Conservation (phyloP, 805 yeast species). For the Nakazawaea ernobii region DNA sequence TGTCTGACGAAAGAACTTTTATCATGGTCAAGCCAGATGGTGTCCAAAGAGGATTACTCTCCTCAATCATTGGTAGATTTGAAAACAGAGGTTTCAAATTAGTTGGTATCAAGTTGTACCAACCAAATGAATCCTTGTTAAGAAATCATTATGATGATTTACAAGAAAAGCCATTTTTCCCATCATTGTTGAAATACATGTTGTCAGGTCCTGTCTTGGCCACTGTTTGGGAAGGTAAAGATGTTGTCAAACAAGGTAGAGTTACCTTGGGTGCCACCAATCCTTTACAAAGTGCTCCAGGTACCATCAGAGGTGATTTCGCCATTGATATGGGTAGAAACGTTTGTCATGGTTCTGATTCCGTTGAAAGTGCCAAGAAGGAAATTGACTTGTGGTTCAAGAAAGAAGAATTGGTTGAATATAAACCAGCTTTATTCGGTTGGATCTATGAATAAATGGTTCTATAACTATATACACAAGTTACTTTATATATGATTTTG, state of each 20-base stretch:
- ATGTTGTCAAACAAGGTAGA: slow-evolving; percentile 98
- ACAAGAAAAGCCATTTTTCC: slow-evolving; percentile 96
- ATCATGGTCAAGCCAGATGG: slow-evolving; percentile 98
- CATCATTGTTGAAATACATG: slow-evolving; percentile 94
- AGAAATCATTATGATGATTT: slow-evolving; percentile 95
- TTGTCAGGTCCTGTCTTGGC: slow-evolving; percentile 97
- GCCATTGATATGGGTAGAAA: slow-evolving; percentile 99
- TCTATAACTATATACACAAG: not conserved
- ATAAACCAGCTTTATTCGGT: slow-evolving; percentile 76
- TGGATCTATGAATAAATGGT: slow-evolving; percentile 87
- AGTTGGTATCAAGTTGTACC: slow-evolving; percentile 88
- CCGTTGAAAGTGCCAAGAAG: slow-evolving; percentile 94
- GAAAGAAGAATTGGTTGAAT: slow-evolving; percentile 89
- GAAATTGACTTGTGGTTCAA: slow-evolving; percentile 98
- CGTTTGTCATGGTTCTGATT: slow-evolving; percentile 99
- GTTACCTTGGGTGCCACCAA: slow-evolving; percentile 97
- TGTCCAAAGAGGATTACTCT: slow-evolving; percentile 97
- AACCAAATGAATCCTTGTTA: slow-evolving; percentile 81
- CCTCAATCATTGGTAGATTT: slow-evolving; percentile 87
- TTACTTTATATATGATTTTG: too few relatives aligned
- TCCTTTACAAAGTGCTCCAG: slow-evolving; percentile 96
- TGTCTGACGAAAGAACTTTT: slow-evolving; percentile 81
- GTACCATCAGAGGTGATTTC: slow-evolving; percentile 99
- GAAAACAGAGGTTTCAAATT: slow-evolving; percentile 97
- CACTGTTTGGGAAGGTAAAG: slow-evolving; percentile 99